phyloP scores from a whole-genome alignment of 495 filamentous ascomycete genomes.

The Pseudomonodictys pantanalensis region DNA sequence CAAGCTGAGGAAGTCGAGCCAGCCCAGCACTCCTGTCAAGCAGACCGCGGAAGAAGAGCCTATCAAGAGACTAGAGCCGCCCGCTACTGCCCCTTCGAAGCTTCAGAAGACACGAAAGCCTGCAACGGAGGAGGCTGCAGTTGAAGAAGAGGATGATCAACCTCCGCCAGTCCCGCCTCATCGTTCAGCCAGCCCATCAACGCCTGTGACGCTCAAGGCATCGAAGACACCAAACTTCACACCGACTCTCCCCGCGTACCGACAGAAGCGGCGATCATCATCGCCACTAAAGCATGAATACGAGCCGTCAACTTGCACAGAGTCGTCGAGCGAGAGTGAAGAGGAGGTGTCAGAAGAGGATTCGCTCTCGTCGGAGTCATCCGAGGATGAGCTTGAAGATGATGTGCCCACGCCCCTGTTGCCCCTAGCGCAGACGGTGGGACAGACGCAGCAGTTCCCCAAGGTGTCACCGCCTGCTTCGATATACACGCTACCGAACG shows the following conservation, averaged over 20 bases:
- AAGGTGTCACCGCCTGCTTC: constrained; percentile 42
- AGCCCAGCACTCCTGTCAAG: constrained; percentile 39
- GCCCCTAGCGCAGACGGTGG: constrained; percentile 15
- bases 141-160: constrained; percentile 13
- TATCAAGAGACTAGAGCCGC: constrained; percentile 12
- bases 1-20: constrained; percentile 52
- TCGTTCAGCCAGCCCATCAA: constrained; percentile 48
- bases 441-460: constrained; percentile 20
- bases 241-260: constrained; percentile 35
- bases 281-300: constrained; percentile 98
- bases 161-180: constrained; percentile 47
- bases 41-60: constrained; percentile 6
- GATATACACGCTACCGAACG: constrained; percentile 46
- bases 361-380: constrained; percentile 46
- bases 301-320: constrained; percentile 78
- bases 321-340: constrained; percentile 48
- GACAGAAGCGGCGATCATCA: constrained; percentile 64
- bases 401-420: constrained; percentile 45
- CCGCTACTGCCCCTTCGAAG: constrained; percentile 41
- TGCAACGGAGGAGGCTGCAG: constrained; percentile 1
- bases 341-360: constrained; percentile 33
- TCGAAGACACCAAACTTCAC: constrained; percentile 44
- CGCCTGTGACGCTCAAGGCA: constrained; percentile 50
- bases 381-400: constrained; percentile 52
- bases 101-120: constrained; percentile 34